Base-by-base conservation (phyloP, 768 basidiomycete species). In the Arthromyces matolae region DNA sequence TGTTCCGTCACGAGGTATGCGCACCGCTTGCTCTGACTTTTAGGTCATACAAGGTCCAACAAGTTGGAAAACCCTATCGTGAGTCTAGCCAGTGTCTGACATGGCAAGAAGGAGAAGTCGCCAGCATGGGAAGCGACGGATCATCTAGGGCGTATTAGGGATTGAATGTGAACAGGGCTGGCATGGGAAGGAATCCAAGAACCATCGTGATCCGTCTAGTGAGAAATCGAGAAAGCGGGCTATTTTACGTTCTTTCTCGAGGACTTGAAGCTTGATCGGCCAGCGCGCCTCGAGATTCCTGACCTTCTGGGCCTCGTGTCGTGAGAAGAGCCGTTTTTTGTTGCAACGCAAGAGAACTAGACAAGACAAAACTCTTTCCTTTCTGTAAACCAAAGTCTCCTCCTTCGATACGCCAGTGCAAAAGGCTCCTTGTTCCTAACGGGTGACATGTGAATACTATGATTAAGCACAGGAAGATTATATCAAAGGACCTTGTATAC, bases 91-190 rank as follows among this genome's bases (percentile, higher is more conserved):
- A 24, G 27, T 20, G n/a, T 33, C 48, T 52, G 56, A 52, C 50
- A 52, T 47, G 29, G 47, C 22, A 34, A 3, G 36, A 55, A 42
- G 44, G 31, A 52, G 56, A 57, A 54, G 50, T 37, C 23, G 31
- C 43, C 28, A 19, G 25, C 31, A 34, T n/a, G 25, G 39, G 18
- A 44, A 50, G 36, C 22, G 37, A 42, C 37, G 39, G 31, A n/a
- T 47, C 38, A 47, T 41, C 20, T 36, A 47, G 38, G 52, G 37
- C 44, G 28, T 20, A 42, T 43, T 18, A 8, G 20, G 23, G 36
- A 41, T 41, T 12, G 37, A 35, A 47, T 44, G 25, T 34, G 51
- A 42, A 42, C 36, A 41, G 25, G 36, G 35, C 42, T 52, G 45
- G 51, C 45, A 46, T 41, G 46, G 38, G 34, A 46, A 23, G 24